phyloP scores from a whole-genome alignment of 2,329 filamentous ascomycete species.

The Alternaria triticimaculans region DNA sequence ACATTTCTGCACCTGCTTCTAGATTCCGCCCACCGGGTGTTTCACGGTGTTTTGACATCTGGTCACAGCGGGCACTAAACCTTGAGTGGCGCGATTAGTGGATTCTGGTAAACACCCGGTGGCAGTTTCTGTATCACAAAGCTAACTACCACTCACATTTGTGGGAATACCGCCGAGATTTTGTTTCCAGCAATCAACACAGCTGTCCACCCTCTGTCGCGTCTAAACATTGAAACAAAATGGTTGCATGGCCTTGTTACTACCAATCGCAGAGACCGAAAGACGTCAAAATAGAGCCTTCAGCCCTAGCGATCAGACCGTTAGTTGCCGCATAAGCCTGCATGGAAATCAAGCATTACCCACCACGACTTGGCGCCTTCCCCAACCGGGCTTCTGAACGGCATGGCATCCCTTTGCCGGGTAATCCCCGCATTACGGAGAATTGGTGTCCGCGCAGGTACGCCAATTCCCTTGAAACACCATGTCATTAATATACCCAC shows the following conservation, averaged over 20 bases:
- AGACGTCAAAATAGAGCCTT: not conserved
- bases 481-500: conserved; percentile 14
- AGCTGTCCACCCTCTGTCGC: not conserved
- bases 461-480: conserved; percentile 7
- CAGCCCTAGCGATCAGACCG: not conserved
- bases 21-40: conserved; percentile 12
- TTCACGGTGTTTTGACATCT: conserved; percentile 4
- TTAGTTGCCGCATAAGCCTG: not conserved
- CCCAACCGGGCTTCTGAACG: not conserved
- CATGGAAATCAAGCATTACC: conserved; percentile 4
- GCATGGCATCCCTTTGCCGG: not conserved
- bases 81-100: not conserved
- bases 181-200: conserved; percentile 1
- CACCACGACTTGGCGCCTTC: not conserved
- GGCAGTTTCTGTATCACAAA: conserved; percentile 2
- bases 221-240: conserved; percentile 1
- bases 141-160: not conserved
- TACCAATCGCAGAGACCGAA: not conserved
- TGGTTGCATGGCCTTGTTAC: not conserved
- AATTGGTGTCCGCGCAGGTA: conserved; percentile 9
- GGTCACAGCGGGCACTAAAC: not conserved
- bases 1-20: conserved; percentile 1
- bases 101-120: conserved; percentile 13
- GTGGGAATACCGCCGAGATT: conserved; percentile 9
- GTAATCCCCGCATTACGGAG: conserved; percentile 12